Conservation (phyloP, 768 basidiomycete species). For the Panaeolus papilionaceus region DNA sequence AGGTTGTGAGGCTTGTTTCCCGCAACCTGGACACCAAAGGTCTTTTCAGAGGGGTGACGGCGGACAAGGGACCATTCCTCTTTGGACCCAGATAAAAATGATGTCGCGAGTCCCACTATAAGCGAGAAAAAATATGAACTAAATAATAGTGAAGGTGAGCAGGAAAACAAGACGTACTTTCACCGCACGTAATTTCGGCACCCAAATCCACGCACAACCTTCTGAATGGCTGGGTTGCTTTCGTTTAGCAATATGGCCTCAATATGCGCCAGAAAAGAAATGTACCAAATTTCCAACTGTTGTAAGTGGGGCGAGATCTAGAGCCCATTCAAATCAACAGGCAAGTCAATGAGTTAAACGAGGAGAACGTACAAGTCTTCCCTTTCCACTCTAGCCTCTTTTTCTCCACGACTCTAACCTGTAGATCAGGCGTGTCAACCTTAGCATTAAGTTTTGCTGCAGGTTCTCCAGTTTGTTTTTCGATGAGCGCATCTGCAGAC, state of each 20-base stretch:
- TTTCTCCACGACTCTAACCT: conserved; percentile 80
- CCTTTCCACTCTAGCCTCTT: conserved; percentile 85
- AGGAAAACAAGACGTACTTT: conserved; percentile 58
- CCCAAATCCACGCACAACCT: conserved; percentile 86
- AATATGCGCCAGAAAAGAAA: conserved; percentile 14
- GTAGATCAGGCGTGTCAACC: conserved; percentile 71
- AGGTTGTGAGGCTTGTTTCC: conserved; percentile 85
- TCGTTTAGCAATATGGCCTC: conserved; percentile 2
- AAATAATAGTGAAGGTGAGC: conserved; percentile 8
- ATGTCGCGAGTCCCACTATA: conserved; percentile 90
- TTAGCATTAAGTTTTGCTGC: conserved; percentile 33
- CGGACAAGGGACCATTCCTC: conserved; percentile 96
- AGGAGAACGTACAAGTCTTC: conserved; percentile 71
- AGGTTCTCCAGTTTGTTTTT: conserved; percentile 42
- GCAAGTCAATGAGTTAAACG: background rate
- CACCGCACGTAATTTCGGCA: conserved; percentile 94
- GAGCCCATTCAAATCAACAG: conserved; percentile 2
- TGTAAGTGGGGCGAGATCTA: conserved; percentile 73
- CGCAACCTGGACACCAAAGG: conserved; percentile 92
- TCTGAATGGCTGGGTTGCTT: conserved; percentile 77
- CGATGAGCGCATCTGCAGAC: conserved; percentile 31
- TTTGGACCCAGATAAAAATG: conserved; percentile 86
- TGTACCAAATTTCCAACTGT: conserved; percentile 93
- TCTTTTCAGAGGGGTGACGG: conserved; percentile 84
- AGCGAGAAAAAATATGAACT: conserved; percentile 10